phyloP scores from a whole-genome alignment of 441 rosid species.

The Gossypium schwendimanii region DNA sequence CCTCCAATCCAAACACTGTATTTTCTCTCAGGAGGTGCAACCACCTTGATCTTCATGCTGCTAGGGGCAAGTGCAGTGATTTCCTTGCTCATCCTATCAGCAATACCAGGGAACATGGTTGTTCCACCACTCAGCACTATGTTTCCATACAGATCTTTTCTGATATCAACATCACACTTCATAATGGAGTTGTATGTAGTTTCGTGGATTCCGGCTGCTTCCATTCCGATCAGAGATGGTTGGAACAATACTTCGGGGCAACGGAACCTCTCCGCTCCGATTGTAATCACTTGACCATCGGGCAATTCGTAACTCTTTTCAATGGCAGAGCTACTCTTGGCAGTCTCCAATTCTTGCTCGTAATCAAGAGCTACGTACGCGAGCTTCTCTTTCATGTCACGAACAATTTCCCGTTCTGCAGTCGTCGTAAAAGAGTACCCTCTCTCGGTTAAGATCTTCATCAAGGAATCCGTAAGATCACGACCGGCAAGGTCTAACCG shows the following conservation, averaged over 20 bases:
- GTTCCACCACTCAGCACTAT: slow-evolving; percentile 72
- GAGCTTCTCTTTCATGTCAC: slow-evolving; percentile 61
- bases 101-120: slow-evolving; percentile 75
- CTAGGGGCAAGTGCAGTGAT: slow-evolving; percentile 65
- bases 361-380: slow-evolving; percentile 58
- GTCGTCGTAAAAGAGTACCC: slow-evolving; percentile 63
- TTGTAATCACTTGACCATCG: slow-evolving; percentile 57
- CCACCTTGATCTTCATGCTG: slow-evolving; percentile 63
- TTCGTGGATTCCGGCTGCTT: slow-evolving; percentile 69
- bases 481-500: slow-evolving; percentile 62
- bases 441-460: slow-evolving; percentile 67
- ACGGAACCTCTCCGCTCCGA: slow-evolving; percentile 68
- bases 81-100: slow-evolving; percentile 76
- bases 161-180: slow-evolving; percentile 72
- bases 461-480: slow-evolving; percentile 60
- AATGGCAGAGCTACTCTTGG: slow-evolving; percentile 53
- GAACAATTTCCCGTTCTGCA: slow-evolving; percentile 65
- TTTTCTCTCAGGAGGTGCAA: slow-evolving; percentile 69
- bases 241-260: slow-evolving; percentile 77
- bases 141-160: slow-evolving; percentile 70
- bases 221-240: slow-evolving; percentile 68
- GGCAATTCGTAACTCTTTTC: slow-evolving; percentile 62
- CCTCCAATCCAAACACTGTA: slow-evolving; percentile 77
- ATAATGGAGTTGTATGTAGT: slow-evolving; percentile 69
- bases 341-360: slow-evolving; percentile 61